phyloP scores from a whole-genome alignment of 257 asterid species.

The Nicotiana attenuata region DNA sequence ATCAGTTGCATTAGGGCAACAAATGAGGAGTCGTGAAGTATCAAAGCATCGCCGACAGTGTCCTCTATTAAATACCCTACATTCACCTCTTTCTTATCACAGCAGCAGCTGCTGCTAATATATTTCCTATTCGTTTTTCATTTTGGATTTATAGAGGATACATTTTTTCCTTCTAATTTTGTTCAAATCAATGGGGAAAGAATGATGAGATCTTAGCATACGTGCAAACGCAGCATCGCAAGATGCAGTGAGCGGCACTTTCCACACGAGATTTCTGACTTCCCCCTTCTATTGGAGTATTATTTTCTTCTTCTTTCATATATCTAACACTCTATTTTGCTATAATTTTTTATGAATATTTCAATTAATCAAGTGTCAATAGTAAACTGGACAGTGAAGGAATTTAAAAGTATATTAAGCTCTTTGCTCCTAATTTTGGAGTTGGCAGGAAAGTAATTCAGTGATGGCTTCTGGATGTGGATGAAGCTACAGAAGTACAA shows the following conservation, averaged over 20 bases:
- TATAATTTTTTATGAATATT: not conserved
- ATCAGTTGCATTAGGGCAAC: conserved; percentile 4
- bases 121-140: not conserved
- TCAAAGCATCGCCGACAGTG: not conserved
- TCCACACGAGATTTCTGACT: conserved; percentile 15
- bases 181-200: not conserved
- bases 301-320: not conserved
- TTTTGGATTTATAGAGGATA: not conserved
- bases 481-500: too few species aligned
- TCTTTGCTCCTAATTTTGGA: too few species aligned
- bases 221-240: conserved; percentile 8
- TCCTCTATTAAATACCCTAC: not conserved
- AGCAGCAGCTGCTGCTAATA: too few species aligned
- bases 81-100: not conserved
- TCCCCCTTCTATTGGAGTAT: not conserved
- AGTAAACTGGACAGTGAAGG: not conserved
- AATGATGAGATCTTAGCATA: conserved; percentile 8
- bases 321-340: not conserved
- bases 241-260: conserved; percentile 12
- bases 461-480: too few species aligned
- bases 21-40: not conserved
- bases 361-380: not conserved
- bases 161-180: not conserved
- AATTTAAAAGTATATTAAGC: not conserved
- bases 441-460: too few species aligned